A percentile compares a stretch with the other conserved stretches of the same genome.
phyloP scores from a whole-genome alignment of 352 stramenopile genomes.

The Pythium chondricola region DNA sequence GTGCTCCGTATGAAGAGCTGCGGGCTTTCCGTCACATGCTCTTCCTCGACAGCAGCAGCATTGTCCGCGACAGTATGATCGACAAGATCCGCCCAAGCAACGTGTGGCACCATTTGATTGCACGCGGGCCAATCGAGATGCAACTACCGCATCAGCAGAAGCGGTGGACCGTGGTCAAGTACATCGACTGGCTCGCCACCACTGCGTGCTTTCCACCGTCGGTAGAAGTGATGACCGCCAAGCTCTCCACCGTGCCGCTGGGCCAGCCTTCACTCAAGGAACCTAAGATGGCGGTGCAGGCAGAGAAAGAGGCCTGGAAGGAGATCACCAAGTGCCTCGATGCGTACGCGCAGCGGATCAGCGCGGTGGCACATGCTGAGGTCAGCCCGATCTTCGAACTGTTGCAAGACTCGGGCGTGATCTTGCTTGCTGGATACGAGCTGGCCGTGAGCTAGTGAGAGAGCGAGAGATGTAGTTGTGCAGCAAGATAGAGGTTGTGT shows the following conservation, averaged over 20 bases:
- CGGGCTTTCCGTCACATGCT: conserved; percentile 79
- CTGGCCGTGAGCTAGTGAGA: conserved; percentile 25
- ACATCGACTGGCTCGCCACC: conserved; percentile 78
- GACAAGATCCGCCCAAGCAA: conserved; percentile 83
- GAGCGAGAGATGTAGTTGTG: too few relatives aligned
- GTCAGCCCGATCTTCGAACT: conserved; percentile 67
- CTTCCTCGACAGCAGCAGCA: conserved; percentile 57
- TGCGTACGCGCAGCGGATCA: conserved; percentile 72
- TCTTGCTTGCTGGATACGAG: conserved; percentile 81
- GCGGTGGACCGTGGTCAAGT: conserved; percentile 62
- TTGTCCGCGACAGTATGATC: conserved; percentile 62
- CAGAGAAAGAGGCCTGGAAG: conserved; percentile 78
- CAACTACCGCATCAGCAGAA: conserved; percentile 75
- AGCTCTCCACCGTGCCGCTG: conserved; percentile 35
- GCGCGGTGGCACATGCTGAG: conserved; percentile 31
- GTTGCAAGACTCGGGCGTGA: conserved; percentile 63
- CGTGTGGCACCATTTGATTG: conserved; percentile 81
- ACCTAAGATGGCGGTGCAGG: conserved; percentile 30
- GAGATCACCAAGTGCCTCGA: conserved; percentile 72
- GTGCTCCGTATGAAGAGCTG: conserved; percentile 64
- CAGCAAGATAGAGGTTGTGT: too few relatives aligned
- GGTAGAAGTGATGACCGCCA: conserved; percentile 11
- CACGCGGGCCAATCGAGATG: conserved; percentile 56
- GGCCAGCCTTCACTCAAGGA: conserved; percentile 66
- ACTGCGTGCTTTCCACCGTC: conserved; percentile 19